Evolutionary conservation across 2,329 filamentous ascomycete genomes (phyloP).

Genomic region (Cytospora schulzeri): DNA sequence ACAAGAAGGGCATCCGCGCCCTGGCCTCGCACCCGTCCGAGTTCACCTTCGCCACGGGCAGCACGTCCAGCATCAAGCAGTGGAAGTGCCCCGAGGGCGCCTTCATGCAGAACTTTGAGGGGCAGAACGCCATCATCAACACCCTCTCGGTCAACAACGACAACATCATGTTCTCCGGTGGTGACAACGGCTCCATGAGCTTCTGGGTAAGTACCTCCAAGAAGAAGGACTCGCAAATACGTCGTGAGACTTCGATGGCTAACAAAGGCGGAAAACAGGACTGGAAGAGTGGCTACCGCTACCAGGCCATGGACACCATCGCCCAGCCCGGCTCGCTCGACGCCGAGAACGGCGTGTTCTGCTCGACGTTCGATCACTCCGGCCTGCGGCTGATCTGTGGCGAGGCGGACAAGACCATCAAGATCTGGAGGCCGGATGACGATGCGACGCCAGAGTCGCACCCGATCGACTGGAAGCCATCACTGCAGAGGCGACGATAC

Average conservation of each 20-base stretch:
- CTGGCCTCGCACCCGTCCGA: slow-evolving; percentile 85
- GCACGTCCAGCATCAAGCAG: slow-evolving; percentile 94
- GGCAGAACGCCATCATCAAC: slow-evolving; percentile 96
- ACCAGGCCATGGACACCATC: slow-evolving; percentile 85
- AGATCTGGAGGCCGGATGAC: slow-evolving; percentile 95
- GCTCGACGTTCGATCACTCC: slow-evolving; percentile 86
- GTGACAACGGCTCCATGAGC: slow-evolving; percentile 91
- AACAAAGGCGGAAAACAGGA: slow-evolving; percentile 48
- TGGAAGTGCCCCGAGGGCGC: slow-evolving; percentile 98
- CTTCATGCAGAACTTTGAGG: slow-evolving; percentile 99
- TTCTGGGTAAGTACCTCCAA: slow-evolving; percentile 67
- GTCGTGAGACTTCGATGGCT: too few relatives aligned
- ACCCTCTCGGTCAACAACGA: slow-evolving; percentile 90
- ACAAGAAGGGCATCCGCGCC: slow-evolving; percentile 94
- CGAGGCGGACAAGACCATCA: slow-evolving; percentile 97
- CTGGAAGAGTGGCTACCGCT: slow-evolving; percentile 94
- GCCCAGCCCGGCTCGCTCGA: slow-evolving; percentile 93
- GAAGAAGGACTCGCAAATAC: too few relatives aligned
- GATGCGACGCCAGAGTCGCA: slow-evolving; percentile 88
- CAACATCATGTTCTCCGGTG: slow-evolving; percentile 92
- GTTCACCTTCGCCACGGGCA: slow-evolving; percentile 94
- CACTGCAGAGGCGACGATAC: slow-evolving; percentile 74
- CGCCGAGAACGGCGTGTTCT: slow-evolving; percentile 93
- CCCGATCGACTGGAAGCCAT: slow-evolving; percentile 90
- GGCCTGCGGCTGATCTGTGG: slow-evolving; percentile 89